A percentile compares a stretch with the other conserved stretches of the same genome.
Conservation (phyloP, 805 yeast genomes). For the Ogataea nitratoaversa region DNA sequence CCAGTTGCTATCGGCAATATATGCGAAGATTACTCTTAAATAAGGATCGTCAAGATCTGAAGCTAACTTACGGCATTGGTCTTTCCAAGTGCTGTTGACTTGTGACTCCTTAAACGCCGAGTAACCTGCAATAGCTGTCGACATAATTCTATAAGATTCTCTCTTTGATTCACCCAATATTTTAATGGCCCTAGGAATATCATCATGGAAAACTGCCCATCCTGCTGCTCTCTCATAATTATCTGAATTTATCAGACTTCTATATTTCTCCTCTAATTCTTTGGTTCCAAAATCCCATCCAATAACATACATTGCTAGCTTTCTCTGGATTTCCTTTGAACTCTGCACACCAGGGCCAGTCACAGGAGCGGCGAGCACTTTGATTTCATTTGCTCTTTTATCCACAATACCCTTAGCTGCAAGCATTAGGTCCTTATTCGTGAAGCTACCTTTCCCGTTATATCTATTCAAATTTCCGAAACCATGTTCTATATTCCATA, state of each 20-base stretch:
- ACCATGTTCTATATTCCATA: conserved; percentile 76
- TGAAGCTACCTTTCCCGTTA: conserved; percentile 26
- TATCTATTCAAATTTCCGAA: conserved; percentile 47
- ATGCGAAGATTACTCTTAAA: conserved; percentile 87
- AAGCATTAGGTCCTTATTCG: conserved; percentile 39
- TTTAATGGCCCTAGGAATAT: conserved; percentile 73
- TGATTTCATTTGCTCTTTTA: conserved; percentile 40
- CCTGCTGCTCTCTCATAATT: conserved; percentile 90
- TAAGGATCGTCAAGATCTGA: conserved; percentile 89
- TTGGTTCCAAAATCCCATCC: conserved; percentile 85
- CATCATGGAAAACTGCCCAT: conserved; percentile 94
- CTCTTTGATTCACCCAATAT: conserved; percentile 72
- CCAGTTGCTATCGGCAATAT: conserved; percentile 92
- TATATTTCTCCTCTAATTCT: conserved; percentile 69
- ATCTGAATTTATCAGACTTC: conserved; percentile 51
- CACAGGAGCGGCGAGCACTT: conserved; percentile 37
- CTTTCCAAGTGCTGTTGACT: conserved; percentile 82
- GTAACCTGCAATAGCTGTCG: conserved; percentile 92
- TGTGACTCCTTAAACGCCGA: conserved; percentile 56
- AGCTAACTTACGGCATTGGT: conserved; percentile 84
- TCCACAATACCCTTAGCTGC: conserved; percentile 51
- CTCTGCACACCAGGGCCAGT: conserved; percentile 42
- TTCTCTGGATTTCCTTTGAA: conserved; percentile 59
- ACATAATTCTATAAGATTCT: conserved; percentile 70
- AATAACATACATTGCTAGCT: conserved; percentile 73